These are phyloP conservation scores for Spinacia oleracea DNA, from an alignment of 179 eudicot species.

Conservation along the genomic window DNA sequence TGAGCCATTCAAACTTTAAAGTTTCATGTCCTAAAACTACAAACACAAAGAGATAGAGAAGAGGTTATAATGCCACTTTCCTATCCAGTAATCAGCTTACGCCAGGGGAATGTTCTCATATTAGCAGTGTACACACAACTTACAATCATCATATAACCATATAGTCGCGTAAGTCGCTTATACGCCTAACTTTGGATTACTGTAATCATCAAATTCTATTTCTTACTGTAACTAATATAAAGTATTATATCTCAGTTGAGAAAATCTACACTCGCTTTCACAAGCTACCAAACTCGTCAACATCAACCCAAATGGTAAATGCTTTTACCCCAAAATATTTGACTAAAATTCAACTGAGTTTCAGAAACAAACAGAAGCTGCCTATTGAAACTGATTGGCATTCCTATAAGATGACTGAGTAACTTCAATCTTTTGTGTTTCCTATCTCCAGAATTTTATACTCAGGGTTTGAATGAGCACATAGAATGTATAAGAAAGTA, in stretches of 20 bases:
- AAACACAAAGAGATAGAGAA: not conserved
- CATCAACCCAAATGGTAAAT: not conserved
- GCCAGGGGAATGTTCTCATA: not conserved
- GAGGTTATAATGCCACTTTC: not conserved
- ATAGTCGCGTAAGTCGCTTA: not conserved
- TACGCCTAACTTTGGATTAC: not conserved
- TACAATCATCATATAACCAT: not conserved
- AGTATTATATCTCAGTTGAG: not conserved
- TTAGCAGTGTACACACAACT: not conserved
- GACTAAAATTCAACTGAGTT: not conserved
- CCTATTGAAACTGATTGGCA: not conserved
- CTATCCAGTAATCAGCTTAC: not conserved
- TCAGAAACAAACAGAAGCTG: not conserved
- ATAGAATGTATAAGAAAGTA: not conserved
- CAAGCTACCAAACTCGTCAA: slow-evolving; percentile 10
- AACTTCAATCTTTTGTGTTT: not conserved
- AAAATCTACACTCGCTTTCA: not conserved
- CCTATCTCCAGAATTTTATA: not conserved
- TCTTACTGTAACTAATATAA: not conserved
- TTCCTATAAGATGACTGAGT: not conserved
- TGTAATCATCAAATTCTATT: not conserved
- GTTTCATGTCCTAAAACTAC: not conserved
- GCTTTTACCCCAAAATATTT: not conserved
- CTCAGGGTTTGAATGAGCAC: not conserved
- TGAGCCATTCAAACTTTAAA: not conserved